Conservation (phyloP, 495 filamentous ascomycete genomes). For the Hyaloscypha bicolor region DNA sequence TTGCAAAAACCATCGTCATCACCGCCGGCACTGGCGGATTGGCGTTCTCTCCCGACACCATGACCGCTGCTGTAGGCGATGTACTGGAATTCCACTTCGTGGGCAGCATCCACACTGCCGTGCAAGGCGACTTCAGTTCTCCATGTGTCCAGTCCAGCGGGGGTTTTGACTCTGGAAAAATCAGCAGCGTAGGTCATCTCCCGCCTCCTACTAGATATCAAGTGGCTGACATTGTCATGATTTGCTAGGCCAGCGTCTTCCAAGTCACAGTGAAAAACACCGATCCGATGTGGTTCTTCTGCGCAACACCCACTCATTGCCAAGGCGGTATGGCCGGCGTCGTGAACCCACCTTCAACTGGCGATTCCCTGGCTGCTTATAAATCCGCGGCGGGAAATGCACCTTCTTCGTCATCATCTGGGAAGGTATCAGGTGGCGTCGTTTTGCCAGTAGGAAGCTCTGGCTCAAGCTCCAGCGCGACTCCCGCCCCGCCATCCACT, state of each 20-base stretch:
- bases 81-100: constrained; percentile 66
- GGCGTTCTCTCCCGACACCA: constrained; percentile 58
- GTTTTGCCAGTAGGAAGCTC: neutral
- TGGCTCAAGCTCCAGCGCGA: neutral
- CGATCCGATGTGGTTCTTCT: constrained; percentile 52
- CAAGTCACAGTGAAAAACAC: constrained; percentile 41
- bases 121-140: constrained; percentile 62
- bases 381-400: neutral
- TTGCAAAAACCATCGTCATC: constrained; percentile 3
- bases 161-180: constrained; percentile 38
- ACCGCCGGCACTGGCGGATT: constrained; percentile 1
- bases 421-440: neutral
- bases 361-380: neutral
- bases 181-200: constrained; percentile 24
- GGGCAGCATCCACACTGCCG: constrained; percentile 63
- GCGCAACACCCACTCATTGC: constrained; percentile 43
- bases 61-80: constrained; percentile 58
- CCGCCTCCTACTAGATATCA: neutral
- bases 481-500: neutral
- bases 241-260: constrained; percentile 37
- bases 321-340: constrained; percentile 48
- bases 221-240: neutral
- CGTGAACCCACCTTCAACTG: constrained; percentile 38
- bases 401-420: neutral
- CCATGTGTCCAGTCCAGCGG: constrained; percentile 58